These are phyloP conservation scores for Cadophora luteo-olivacea DNA, from an alignment of 2,329 filamentous ascomycete genomes.

Conservation along the genomic window DNA sequence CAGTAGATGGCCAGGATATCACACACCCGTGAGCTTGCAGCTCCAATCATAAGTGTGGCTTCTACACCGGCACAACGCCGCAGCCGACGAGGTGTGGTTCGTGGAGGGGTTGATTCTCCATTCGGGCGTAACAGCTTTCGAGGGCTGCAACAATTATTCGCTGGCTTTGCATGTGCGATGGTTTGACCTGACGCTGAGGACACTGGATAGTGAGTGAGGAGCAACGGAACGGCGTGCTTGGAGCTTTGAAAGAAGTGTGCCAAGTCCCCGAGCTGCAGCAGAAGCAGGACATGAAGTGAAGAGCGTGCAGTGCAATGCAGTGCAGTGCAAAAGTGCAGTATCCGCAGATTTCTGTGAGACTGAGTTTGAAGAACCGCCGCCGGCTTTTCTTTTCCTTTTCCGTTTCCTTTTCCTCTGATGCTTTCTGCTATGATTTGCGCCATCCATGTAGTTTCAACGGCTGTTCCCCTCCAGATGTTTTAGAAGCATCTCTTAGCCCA, in stretches of 20 bases:
- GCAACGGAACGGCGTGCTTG: no score
- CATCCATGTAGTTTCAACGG: constrained; percentile 7
- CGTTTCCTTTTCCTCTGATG: neutral
- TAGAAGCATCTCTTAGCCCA: neutral
- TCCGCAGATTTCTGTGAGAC: neutral
- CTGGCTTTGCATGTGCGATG: constrained; percentile 9
- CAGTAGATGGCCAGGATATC: neutral
- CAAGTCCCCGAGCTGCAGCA: constrained; percentile 13
- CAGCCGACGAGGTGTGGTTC: constrained; percentile 12
- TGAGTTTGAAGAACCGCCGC: neutral
- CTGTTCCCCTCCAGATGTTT: neutral
- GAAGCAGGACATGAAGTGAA: neutral
- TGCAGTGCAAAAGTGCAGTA: neutral
- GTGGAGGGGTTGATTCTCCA: neutral
- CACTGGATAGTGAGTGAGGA: no score
- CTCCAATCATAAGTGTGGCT: neutral
- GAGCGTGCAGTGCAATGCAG: no score
- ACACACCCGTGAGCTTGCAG: neutral
- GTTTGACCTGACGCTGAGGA: constrained; percentile 11
- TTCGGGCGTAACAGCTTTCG: neutral
- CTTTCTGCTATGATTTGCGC: neutral
- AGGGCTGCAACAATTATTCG: constrained; percentile 1
- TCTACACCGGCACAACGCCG: constrained; percentile 14
- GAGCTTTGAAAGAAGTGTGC: neutral
- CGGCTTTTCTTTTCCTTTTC: neutral